Conservation (phyloP, 1,284 basidiomycete genomes). For the Caloboletus inedulis region DNA sequence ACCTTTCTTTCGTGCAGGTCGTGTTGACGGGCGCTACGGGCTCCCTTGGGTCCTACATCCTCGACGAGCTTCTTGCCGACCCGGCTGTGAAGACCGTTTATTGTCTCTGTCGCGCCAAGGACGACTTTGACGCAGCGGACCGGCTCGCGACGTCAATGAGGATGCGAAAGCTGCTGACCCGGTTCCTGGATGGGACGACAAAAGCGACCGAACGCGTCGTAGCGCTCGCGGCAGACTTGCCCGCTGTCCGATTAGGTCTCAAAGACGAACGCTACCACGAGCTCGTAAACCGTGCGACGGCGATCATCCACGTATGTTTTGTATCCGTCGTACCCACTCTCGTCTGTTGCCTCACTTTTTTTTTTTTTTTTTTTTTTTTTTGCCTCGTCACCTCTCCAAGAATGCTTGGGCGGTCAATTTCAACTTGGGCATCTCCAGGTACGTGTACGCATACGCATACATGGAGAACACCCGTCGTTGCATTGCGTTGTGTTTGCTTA, state of each 20-base stretch:
- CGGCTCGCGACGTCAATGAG: slow-evolving; percentile 39
- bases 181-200: background rate
- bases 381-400: slow-evolving; percentile 18
- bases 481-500: background rate
- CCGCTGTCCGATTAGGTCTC: slow-evolving; percentile 42
- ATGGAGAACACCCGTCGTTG: background rate
- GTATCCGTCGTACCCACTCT: slow-evolving; percentile 9
- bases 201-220: slow-evolving; percentile 33
- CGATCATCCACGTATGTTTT: slow-evolving; percentile 47
- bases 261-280: slow-evolving; percentile 34
- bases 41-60: slow-evolving; percentile 57
- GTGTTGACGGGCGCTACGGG: slow-evolving; percentile 62
- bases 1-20: slow-evolving; percentile 14
- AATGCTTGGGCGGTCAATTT: slow-evolving; percentile 52
- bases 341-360: slow-evolving; percentile 6
- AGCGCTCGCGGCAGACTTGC: slow-evolving; percentile 45
- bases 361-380: background rate
- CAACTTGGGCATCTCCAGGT: slow-evolving; percentile 44
- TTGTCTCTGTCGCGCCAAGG: slow-evolving; percentile 50
- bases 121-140: slow-evolving; percentile 36
- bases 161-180: slow-evolving; percentile 26
- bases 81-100: slow-evolving; percentile 42
- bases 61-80: slow-evolving; percentile 43
- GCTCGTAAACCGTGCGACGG: slow-evolving; percentile 39
- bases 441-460: slow-evolving; percentile 6